phyloP scores from a whole-genome alignment of 805 yeast species.

The Brettanomyces sp. region DNA sequence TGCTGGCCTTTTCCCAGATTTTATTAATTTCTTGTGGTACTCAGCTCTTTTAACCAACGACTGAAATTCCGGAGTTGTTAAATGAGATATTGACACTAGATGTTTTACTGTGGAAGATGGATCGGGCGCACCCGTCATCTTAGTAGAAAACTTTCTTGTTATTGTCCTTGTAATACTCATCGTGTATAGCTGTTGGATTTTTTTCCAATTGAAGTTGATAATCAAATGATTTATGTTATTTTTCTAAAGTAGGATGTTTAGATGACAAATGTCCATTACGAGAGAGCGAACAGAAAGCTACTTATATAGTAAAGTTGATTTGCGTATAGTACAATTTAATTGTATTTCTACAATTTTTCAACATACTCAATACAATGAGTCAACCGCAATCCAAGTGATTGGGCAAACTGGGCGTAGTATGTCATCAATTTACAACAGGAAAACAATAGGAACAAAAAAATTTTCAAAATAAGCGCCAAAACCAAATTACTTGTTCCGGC shows the following conservation, averaged over 20 bases:
- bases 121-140: conserved; percentile 9
- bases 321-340: too few species aligned
- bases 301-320: too few species aligned
- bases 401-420: too few species aligned
- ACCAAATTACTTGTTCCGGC: conserved; percentile 9
- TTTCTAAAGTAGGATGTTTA: neutral
- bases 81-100: conserved; percentile 71
- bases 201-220: neutral
- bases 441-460: neutral
- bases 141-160: conserved; percentile 24
- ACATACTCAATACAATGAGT: too few species aligned
- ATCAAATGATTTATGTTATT: neutral
- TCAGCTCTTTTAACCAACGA: conserved; percentile 68
- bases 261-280: neutral
- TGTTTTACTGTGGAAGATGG: conserved; percentile 41
- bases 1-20: conserved; percentile 36
- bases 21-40: conserved; percentile 53
- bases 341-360: too few species aligned
- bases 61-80: conserved; percentile 61
- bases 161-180: conserved; percentile 8
- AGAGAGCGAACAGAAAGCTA: neutral
- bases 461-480: conserved; percentile 10
- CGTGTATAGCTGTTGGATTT: neutral
- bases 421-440: neutral
- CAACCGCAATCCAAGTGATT: neutral